Percentiles rank a stretch among this genome's conserved stretches.
These are phyloP conservation scores for Yamadazyma friedrichii DNA, from an alignment of 1,139 yeast species.

Conservation along the genomic window DNA sequence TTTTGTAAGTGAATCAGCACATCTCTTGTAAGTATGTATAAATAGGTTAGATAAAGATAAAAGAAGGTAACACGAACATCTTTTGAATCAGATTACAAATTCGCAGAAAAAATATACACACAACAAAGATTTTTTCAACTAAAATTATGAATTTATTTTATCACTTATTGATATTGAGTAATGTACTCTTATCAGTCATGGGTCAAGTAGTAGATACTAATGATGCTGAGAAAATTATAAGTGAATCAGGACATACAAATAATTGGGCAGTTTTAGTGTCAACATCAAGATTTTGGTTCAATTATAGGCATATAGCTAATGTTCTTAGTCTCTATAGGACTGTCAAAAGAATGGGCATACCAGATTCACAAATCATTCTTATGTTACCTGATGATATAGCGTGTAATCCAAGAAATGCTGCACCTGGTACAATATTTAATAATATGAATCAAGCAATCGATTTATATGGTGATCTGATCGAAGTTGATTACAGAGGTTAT, in stretches of 20 bases:
- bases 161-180: background rate
- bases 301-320: conserved; percentile 96
- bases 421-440: conserved; percentile 95
- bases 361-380: conserved; percentile 93
- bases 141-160: background rate
- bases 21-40: no score
- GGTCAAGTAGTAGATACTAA: conserved; percentile 14
- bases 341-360: conserved; percentile 92
- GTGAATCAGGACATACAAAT: conserved; percentile 62
- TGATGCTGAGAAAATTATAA: conserved; percentile 24
- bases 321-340: conserved; percentile 92
- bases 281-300: conserved; percentile 97
- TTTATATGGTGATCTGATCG: conserved; percentile 89
- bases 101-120: conserved; percentile 1
- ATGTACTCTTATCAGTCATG: conserved; percentile 1
- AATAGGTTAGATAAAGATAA: no score
- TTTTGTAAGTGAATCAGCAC: no score
- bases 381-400: conserved; percentile 98
- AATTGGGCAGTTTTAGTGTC: conserved; percentile 96
- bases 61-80: no score
- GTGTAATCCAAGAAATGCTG: conserved; percentile 92
- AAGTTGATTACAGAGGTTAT: conserved; percentile 95
- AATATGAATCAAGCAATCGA: conserved; percentile 94
- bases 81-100: background rate
- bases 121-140: no score